Evolutionary conservation across 2,329 filamentous ascomycete species (phyloP), one percentile per base, ranked within the genome.

Genomic region (Scopulariopsis brevicaulis): DNA sequence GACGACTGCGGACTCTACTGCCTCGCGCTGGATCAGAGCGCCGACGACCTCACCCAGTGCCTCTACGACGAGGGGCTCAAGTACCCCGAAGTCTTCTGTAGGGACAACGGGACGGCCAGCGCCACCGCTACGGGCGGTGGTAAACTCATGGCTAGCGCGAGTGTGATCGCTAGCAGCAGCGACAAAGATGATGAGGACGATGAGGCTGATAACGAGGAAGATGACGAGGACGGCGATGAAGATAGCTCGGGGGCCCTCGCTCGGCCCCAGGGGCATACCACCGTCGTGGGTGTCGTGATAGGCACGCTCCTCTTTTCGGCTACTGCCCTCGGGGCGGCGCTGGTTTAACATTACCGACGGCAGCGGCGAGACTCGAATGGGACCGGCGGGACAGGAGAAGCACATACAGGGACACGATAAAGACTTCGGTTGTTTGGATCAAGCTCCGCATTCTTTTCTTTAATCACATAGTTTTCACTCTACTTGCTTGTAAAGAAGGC

Each of bases 1-100:
- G 63, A 73, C 64, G 67, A 71, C 63, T 80, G 78, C 69, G 75
- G 74, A 15, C 63, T 79, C 60, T 80, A 79, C 74, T 80, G 77
- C 63, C 72, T 68, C 4, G 67, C 68, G 54, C 53, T 67, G 28
- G 68, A 62, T 62, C 63, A 70, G 67, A 67, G 63, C 54, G 61
- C 65, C 58, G 64, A 54, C 54, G 63, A 69, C 34, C 65, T 70
- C 37, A 54, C 61, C 14, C 46, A 63, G 22, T 80, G 77, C 62
- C 65, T 80, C 15, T 68, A 62, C 54, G 62, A 66, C 35, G 64
- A 74, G 54, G 74, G 74, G 34, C 71, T 71, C 32, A 61, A 64
- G 32, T 63, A 68, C 55, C 60, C 61, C 10, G 62, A 71, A 7
- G 70, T 79, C 61, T 80, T 78, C 64, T 80, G 77, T 68, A 71